These are phyloP conservation scores for Endotrypanum monterogeii DNA, from an alignment of 208 protist genomes.

Conservation along the genomic window DNA sequence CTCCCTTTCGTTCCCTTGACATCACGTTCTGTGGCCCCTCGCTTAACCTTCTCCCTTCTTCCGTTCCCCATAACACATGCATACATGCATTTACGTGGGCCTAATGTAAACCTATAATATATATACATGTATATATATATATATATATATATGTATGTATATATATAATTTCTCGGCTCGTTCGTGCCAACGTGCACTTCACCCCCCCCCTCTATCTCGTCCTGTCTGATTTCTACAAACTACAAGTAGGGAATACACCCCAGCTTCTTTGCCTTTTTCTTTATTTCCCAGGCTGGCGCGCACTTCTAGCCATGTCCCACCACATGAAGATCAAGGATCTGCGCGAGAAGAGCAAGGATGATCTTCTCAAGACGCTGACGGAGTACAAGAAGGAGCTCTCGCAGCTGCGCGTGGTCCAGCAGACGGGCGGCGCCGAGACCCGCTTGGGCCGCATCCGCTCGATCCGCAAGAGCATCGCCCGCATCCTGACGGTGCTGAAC, in stretches of 20 bases:
- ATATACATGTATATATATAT: background rate
- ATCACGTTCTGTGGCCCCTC: no score
- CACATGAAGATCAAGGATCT: constrained; percentile 91
- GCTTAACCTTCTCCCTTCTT: no score
- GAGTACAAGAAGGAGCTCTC: constrained; percentile 98
- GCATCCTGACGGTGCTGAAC: constrained; percentile 97
- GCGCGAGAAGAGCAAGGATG: constrained; percentile 95
- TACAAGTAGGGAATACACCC: constrained; percentile 1
- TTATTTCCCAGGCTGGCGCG: background rate
- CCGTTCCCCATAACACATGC: background rate
- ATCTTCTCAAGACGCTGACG: constrained; percentile 96
- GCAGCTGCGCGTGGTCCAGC: constrained; percentile 96
- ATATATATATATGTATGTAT: background rate
- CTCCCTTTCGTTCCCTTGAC: background rate
- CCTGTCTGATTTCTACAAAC: no score
- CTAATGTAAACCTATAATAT: no score
- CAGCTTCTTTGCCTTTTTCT: background rate
- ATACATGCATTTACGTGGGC: no score
- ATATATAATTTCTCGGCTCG: background rate
- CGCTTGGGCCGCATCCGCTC: constrained; percentile 96
- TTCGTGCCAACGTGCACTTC: background rate
- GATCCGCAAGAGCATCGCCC: constrained; percentile 97
- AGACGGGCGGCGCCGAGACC: constrained; percentile 87
- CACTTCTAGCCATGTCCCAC: constrained; percentile 66
- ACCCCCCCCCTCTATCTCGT: background rate